Percentiles rank a stretch among this genome's conserved stretches.
Conservation (phyloP, 108 stramenopile species). For the Skeletonema costatum region DNA sequence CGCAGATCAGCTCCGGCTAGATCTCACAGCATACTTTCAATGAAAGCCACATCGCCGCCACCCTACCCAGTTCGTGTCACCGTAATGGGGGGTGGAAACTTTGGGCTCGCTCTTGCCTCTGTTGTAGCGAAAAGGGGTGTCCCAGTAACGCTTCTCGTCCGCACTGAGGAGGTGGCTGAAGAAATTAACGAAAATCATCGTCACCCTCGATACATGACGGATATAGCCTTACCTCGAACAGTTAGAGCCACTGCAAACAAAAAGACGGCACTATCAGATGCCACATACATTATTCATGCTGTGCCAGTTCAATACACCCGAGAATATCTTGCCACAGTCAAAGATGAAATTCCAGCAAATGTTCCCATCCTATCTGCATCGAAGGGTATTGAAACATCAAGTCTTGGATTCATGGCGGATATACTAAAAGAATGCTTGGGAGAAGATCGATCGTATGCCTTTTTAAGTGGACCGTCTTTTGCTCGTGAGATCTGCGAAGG, state of each 20-base stretch:
- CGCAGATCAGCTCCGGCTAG: neutral
- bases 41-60: neutral
- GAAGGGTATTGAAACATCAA: constrained; percentile 94
- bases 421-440: constrained; percentile 88
- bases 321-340: constrained; percentile 68
- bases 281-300: constrained; percentile 94
- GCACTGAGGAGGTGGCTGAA: constrained; percentile 76
- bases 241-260: constrained; percentile 89
- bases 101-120: constrained; percentile 91
- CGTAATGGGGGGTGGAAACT: constrained; percentile 96
- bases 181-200: constrained; percentile 83
- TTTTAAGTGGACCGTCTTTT: constrained; percentile 95
- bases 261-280: constrained; percentile 75
- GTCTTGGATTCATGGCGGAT: constrained; percentile 94
- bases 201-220: constrained; percentile 90
- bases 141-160: constrained; percentile 86
- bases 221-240: constrained; percentile 63
- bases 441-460: constrained; percentile 86
- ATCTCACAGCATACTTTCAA: neutral
- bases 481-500: constrained; percentile 94
- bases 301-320: constrained; percentile 95
- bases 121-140: constrained; percentile 80
- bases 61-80: constrained; percentile 66
- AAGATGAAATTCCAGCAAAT: constrained; percentile 65
- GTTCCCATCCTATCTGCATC: constrained; percentile 81